Conservation (phyloP, 176 grass and related monocot genomes). For the Cenchrus purpureus region DNA sequence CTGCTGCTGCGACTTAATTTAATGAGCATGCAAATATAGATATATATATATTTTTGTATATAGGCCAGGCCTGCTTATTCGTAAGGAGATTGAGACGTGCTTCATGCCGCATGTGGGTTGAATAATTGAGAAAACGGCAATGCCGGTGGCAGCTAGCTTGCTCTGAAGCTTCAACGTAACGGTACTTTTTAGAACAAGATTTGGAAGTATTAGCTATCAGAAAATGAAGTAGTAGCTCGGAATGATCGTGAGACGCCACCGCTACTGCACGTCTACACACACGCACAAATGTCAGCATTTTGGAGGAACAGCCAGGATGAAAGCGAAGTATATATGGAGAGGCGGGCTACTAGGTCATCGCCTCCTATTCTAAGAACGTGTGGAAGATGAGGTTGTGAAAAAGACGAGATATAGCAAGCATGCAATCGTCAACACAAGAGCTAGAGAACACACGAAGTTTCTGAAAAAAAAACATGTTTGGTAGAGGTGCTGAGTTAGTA, state of each 20-base stretch:
- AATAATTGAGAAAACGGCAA: conserved; percentile 2
- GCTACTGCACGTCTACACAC: background rate
- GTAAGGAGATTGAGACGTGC: background rate
- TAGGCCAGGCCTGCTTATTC: background rate
- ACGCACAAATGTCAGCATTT: conserved; percentile 12
- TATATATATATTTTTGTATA: background rate
- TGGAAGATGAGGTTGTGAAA: background rate
- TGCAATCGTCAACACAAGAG: background rate
- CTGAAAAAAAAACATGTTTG: too few relatives aligned
- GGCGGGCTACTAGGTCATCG: background rate
- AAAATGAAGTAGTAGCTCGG: background rate
- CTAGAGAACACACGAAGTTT: too few relatives aligned
- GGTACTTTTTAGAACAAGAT: background rate
- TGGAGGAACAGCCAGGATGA: background rate
- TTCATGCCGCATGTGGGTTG: background rate
- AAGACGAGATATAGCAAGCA: too few relatives aligned
- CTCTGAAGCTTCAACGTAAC: conserved; percentile 11
- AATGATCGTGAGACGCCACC: background rate
- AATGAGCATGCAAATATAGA: background rate
- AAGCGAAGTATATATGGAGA: background rate
- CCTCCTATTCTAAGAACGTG: background rate
- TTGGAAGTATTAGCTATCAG: background rate
- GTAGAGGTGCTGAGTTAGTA: too few relatives aligned
- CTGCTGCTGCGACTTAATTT: background rate
- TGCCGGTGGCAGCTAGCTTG: background rate